A percentile compares a stretch with the other conserved stretches of the same genome.
These are phyloP conservation scores for Buxus sempervirens DNA, from an alignment of 164 flowering plant species.

Conservation along the genomic window DNA sequence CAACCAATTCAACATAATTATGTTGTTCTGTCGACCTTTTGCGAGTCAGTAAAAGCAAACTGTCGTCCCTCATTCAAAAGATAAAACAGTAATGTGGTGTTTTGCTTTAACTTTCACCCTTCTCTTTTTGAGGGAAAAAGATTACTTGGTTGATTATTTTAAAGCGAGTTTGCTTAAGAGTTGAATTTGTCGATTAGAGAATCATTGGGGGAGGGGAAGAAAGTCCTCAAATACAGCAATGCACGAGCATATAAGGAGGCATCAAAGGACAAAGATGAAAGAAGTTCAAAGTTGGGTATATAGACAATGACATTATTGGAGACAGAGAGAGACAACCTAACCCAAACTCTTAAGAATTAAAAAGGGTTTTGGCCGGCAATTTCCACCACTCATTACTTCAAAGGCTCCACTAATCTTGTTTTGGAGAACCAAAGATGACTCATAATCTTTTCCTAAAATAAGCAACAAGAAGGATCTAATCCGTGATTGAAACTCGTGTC, in stretches of 20 bases:
- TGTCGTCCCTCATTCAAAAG: slow-evolving; percentile 1
- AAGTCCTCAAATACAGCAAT: slow-evolving; percentile 9
- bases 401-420: no score
- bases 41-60: neutral
- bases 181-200: slow-evolving; percentile 10
- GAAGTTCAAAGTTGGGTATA: neutral
- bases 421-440: no score
- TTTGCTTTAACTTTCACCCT: neutral
- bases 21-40: slow-evolving; percentile 11
- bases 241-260: neutral
- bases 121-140: neutral
- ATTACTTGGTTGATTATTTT: neutral
- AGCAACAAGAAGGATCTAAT: no score
- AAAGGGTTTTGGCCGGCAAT: slow-evolving; percentile 6
- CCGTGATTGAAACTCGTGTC: no score
- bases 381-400: neutral
- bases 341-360: slow-evolving; percentile 1
- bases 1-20: neutral
- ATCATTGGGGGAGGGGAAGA: slow-evolving; percentile 8
- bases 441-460: no score
- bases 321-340: neutral
- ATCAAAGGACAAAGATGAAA: neutral
- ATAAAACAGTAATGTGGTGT: neutral
- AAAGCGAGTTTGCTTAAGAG: neutral
- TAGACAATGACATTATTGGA: slow-evolving; percentile 5